phyloP scores from a whole-genome alignment of 495 filamentous ascomycete species.

The Chaetomium cochliodes region DNA sequence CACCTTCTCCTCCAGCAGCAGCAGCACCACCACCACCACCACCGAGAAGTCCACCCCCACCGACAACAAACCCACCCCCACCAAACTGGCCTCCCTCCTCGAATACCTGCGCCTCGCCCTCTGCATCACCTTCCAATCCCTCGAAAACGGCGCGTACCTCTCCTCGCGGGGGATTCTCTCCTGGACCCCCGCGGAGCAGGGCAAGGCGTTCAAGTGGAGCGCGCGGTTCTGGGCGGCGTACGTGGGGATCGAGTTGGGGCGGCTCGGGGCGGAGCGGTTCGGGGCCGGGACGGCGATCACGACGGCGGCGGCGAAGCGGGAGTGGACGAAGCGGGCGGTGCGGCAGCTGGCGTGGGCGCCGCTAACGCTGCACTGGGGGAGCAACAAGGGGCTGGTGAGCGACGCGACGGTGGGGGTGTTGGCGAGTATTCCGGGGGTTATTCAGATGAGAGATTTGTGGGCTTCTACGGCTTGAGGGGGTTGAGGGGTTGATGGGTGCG shows the following conservation, averaged over 20 bases:
- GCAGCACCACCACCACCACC: background rate
- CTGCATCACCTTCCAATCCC: conserved; percentile 67
- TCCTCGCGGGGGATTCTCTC: conserved; percentile 65
- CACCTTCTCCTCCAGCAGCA: conserved; percentile 16
- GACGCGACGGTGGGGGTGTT: conserved; percentile 62
- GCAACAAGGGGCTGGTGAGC: conserved; percentile 63
- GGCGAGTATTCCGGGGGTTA: conserved; percentile 62
- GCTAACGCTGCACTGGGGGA: conserved; percentile 75
- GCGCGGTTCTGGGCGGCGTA: conserved; percentile 75
- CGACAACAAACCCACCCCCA: conserved; percentile 13
- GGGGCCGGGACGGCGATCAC: conserved; percentile 30
- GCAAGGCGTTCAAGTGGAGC: conserved; percentile 68
- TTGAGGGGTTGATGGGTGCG: too few species aligned
- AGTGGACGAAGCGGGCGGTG: conserved; percentile 48
- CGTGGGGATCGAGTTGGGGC: conserved; percentile 70
- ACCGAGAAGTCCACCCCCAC: conserved; percentile 15
- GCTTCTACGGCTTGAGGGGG: conserved; percentile 39
- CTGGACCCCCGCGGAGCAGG: conserved; percentile 53
- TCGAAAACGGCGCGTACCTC: conserved; percentile 85
- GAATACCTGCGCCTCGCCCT: conserved; percentile 65
- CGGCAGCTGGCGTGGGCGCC: conserved; percentile 57
- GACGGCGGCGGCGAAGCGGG: conserved; percentile 43
- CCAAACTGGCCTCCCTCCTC: conserved; percentile 50
- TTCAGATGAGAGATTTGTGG: conserved; percentile 69
- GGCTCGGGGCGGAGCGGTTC: conserved; percentile 54